Percentiles rank a stretch among this genome's conserved stretches.
Evolutionary conservation across 305 asterid species (phyloP).

Genomic region (Fraxinus velutina): DNA sequence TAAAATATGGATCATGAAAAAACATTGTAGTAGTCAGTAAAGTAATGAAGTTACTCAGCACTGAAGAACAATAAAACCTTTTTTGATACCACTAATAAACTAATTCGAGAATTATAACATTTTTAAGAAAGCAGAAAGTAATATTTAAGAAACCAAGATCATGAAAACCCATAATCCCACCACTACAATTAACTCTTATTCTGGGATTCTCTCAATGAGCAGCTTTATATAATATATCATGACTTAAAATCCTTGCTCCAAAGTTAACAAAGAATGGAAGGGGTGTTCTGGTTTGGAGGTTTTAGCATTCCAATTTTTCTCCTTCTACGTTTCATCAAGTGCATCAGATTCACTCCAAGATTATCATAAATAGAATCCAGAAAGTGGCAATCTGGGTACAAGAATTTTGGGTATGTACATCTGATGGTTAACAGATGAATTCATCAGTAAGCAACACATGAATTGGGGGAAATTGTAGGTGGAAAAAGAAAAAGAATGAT

Average conservation of each 20-base stretch:
- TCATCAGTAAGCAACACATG: not conserved
- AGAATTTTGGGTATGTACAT: not conserved
- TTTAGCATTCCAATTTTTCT: not conserved
- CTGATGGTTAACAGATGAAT: not conserved
- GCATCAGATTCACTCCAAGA: not conserved
- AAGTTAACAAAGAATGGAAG: not conserved
- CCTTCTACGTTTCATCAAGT: not conserved
- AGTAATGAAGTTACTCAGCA: not conserved
- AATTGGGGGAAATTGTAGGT: not conserved
- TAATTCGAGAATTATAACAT: not conserved
- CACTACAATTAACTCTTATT: not conserved
- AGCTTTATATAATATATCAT: not conserved
- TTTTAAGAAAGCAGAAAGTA: no score
- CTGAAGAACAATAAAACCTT: not conserved
- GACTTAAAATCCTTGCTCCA: not conserved
- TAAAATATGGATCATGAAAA: not conserved
- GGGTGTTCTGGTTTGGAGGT: not conserved
- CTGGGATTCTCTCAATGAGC: not conserved
- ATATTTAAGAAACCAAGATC: not conserved
- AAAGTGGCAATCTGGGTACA: not conserved
- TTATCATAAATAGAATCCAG: not conserved
- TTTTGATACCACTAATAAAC: not conserved
- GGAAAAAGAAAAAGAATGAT: not conserved
- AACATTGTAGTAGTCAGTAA: not conserved
- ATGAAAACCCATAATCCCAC: not conserved